Evolutionary conservation across 140 eudicot species (phyloP).

Genomic region (Flaveria floridana): DNA sequence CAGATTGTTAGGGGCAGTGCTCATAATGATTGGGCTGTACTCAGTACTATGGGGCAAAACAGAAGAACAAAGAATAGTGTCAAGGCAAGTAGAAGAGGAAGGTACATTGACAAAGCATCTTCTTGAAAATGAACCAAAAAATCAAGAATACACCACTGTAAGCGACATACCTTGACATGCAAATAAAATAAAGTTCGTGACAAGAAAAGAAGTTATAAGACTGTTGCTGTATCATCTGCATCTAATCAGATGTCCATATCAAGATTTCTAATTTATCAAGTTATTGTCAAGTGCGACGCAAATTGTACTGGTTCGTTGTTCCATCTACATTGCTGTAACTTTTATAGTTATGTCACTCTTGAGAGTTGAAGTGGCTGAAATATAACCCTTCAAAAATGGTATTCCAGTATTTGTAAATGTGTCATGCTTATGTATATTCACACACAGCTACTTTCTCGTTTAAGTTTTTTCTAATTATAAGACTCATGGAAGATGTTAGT

Average conservation of each 20-base stretch:
- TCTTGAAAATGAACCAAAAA: conserved; percentile 39
- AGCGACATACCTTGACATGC: conserved; percentile 50
- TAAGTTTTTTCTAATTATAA: no score
- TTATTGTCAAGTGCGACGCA: conserved; percentile 24
- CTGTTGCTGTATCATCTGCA: conserved; percentile 12
- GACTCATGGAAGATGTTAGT: no score
- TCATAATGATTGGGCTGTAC: conserved; percentile 71
- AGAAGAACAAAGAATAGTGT: conserved; percentile 47
- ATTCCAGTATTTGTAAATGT: not conserved
- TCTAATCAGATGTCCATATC: conserved; percentile 5
- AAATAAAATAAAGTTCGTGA: not conserved
- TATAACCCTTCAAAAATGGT: not conserved
- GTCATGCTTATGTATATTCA: no score
- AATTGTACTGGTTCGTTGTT: not conserved
- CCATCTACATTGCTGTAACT: not conserved
- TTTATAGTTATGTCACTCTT: conserved; percentile 11
- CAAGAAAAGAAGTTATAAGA: conserved; percentile 9
- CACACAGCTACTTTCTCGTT: no score
- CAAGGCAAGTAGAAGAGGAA: conserved; percentile 39
- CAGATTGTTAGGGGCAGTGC: conserved; percentile 73
- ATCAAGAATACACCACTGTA: conserved; percentile 25
- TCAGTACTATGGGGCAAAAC: conserved; percentile 82
- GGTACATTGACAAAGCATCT: conserved; percentile 54
- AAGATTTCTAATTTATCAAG: conserved; percentile 12
- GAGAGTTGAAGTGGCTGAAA: not conserved